Percentiles rank a stretch among this genome's conserved stretches.
Conservation (phyloP, 2,329 filamentous ascomycete genomes). For the Emergomyces africanus region DNA sequence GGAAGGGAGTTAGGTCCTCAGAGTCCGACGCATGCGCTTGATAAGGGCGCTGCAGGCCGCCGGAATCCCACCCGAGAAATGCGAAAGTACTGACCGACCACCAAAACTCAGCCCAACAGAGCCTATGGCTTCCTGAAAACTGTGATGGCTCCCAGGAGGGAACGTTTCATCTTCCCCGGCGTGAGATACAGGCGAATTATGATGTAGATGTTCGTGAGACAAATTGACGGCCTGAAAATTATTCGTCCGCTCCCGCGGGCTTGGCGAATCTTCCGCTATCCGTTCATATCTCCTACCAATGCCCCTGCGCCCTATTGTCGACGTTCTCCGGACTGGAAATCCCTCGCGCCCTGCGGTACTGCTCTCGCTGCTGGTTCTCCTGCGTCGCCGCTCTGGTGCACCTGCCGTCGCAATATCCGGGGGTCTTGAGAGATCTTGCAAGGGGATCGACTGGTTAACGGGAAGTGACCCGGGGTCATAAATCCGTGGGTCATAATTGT, state of each 20-base stretch:
- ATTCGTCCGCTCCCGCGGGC: constrained; percentile 22
- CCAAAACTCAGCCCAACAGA: constrained; percentile 31
- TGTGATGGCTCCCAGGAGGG: constrained; percentile 20
- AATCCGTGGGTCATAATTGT: constrained; percentile 1
- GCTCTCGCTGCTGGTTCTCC: constrained; percentile 16
- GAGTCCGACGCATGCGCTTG: not conserved
- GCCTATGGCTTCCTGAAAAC: constrained; percentile 31
- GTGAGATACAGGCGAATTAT: not conserved
- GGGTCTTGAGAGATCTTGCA: constrained; percentile 47
- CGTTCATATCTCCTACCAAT: constrained; percentile 38
- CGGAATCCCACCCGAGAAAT: constrained; percentile 5
- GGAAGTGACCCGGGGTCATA: constrained; percentile 18
- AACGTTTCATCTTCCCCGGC: not conserved
- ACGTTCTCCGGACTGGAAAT: constrained; percentile 32
- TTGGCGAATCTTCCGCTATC: constrained; percentile 41
- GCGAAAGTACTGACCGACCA: constrained; percentile 11
- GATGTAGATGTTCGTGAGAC: constrained; percentile 13
- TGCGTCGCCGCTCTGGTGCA: constrained; percentile 17
- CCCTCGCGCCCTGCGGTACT: constrained; percentile 28
- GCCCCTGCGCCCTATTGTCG: constrained; percentile 27
- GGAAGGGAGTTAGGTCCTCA: constrained; percentile 5
- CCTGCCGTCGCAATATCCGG: constrained; percentile 18
- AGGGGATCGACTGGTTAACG: constrained; percentile 50
- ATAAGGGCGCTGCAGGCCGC: not conserved
- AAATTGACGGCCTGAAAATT: constrained; percentile 12